Base-by-base conservation (phyloP, 1,139 yeast species). In the Suhomyces yuchorum region DNA sequence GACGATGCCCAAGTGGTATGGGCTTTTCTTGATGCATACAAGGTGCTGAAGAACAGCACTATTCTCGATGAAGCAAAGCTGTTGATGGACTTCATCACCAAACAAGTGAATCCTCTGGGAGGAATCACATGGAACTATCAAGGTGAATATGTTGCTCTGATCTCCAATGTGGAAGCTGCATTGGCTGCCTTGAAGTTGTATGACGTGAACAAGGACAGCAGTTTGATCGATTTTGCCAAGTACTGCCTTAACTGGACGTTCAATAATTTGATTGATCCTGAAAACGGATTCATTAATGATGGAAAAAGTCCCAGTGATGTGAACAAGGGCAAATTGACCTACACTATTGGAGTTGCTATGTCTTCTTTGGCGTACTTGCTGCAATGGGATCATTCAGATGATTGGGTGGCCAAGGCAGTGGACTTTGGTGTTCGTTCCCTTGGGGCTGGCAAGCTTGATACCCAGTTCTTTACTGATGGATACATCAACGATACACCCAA, bases 1-100 rank as follows among this genome's bases (percentile, higher is more conserved):
- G 76, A 71, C 51, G 61, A 68, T 54, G 63, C 70, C 2, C 76
- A 71, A 50, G 53, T 68, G 0, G 58, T 61, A 2, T 71, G 73
- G 73, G 71, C 65, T 1, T 66, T 59, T 36, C 42, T 60, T 3
- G 64, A 62, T 14, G 73, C 70, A 4, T 65, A 57, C 44, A 40
- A 51, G 12, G 40, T 51, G 11, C 61, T 65, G 3, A 44, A 49
- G 2, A 53, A 59, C 23, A 24, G 8, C 39, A 33, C 49, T 11
- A 56, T 56, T 42, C 57, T 63, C 34, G 47, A 46, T 3, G 52
- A 57, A 8, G 68, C 69, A 3, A 37, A 50, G 12, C 46, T 47
- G 11, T 40, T 65, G 18, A 47, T 61, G 47, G 48, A 53, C 4
- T 59, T 58, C 43, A 39, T 61, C 40, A 47, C 48, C 40, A 38